These are phyloP conservation scores for Fusarium secorum DNA, from an alignment of 2,329 filamentous ascomycete species.

Conservation along the genomic window DNA sequence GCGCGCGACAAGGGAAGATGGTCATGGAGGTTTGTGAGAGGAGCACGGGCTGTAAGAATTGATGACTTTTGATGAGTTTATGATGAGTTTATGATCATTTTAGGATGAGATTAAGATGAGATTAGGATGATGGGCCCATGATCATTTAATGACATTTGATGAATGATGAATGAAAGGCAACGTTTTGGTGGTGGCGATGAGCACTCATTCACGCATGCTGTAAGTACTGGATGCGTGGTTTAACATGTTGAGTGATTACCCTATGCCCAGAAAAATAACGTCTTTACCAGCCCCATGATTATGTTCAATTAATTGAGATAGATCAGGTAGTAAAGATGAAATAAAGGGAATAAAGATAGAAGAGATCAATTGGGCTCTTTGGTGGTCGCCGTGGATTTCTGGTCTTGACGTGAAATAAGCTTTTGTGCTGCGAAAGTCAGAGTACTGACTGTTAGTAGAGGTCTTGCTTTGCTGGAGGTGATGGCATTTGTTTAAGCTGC, in stretches of 20 bases:
- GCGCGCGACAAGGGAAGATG: too few relatives aligned
- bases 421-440: background rate
- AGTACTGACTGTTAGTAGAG: rapidly evolving
- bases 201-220: rapidly evolving
- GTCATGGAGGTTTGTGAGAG: background rate
- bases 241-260: background rate
- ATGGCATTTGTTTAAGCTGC: rapidly evolving
- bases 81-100: background rate
- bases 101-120: background rate
- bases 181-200: background rate
- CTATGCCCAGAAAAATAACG: background rate
- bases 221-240: background rate
- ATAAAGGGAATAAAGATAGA: rapidly evolving
- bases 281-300: background rate
- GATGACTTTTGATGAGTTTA: background rate
- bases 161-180: rapidly evolving
- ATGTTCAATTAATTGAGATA: rapidly evolving
- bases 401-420: background rate
- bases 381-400: too few relatives aligned
- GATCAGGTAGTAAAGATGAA: too few relatives aligned
- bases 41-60: rapidly evolving
- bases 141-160: background rate
- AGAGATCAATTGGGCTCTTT: background rate
- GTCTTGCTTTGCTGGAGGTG: rapidly evolving
- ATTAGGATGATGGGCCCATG: rapidly evolving